Evolutionary conservation across 2,329 filamentous ascomycete species (phyloP), one percentile per base, ranked within the genome.

Genomic region (Botrytis medusae): DNA sequence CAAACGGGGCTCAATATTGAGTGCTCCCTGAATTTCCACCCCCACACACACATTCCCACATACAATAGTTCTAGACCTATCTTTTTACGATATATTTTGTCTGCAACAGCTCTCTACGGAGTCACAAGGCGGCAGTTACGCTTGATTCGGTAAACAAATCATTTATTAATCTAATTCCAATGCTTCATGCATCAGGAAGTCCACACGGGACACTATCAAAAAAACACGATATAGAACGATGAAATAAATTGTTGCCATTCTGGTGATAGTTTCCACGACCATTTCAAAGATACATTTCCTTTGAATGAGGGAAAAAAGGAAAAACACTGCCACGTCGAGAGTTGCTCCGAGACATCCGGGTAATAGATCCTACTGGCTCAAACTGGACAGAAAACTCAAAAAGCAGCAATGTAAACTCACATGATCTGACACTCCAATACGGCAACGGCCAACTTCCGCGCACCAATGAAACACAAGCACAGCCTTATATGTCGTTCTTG

Each of bases 361-460:
- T 42, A 57, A 51, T 32, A 16, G 25, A 40, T 65, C 69, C 46
- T 65, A 71, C 60, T 71, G 69, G 69, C 10, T 40, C 46, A n/a
- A 16, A 22, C 22, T 37, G 42, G 29, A 25, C 14, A 37, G 51
- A 57, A 40, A 71, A 34, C 57, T 71, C 57, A 46, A 69, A 72
- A 74, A 70, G 73, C 71, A 73, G 68, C 72, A 65, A 34, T 69
- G 40, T 65, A 62, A 48, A 67, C 69, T 72, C 67, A 69, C 73
- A 70, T 74, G 65, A 73, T 69, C 59, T 72, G 57, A 59, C 69
- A 71, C 44, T 73, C 61, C 63, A 40, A 54, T 57, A 59, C 72
- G 44, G 62, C 70, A 51, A 60, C 68, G 59, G 65, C 67, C 72
- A 71, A 54, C 42, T 72, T 75, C 73, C 74, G 73, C 74, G 73